Evolutionary conservation across 495 filamentous ascomycete genomes (phyloP), one percentile per base, ranked within the genome.

Genomic region (Neurospora sp.): DNA sequence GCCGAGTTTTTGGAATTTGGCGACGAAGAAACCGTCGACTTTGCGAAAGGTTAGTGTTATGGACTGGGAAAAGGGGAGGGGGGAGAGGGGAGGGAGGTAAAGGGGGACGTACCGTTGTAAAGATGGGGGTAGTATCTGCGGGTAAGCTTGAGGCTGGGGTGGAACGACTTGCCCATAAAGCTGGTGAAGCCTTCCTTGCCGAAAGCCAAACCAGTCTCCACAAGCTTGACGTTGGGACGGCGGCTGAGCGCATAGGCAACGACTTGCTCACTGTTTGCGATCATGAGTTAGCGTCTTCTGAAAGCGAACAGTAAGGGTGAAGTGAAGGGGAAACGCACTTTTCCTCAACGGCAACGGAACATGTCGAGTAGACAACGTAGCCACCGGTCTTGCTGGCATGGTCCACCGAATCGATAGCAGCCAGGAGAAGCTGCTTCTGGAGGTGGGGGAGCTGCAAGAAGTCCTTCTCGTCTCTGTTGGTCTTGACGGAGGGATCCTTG

Each of bases 11-110:
- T 96, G 95, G 79, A 99, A 90, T 82, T 98, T 99, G 78, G 93
- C 91, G 72, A 98, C 96, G 80, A 96, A 99, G 90, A 99, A 99
- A 71, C 96, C 96, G 75, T 99, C 96, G 37, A 99, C 92, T 61
- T 31, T 31, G 27, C 27, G 27, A 0, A 31, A 31, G 27, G 2
- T 31, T 31, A 31, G 27, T 31, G 27, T 31, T 31, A 31, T 3
- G 27, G 27, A 31, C 27, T 31, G 27, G 27, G 27, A 31, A 31
- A 31, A 47, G 44, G 44, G 45, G n/a, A 22, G 12, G 22, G 22
- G 31, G 20, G 20, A 20, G 10, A 40, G n/a, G 44, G 8, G n/a
- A 35, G 7, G 14, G 53, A 14, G 22, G 4, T 12, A 12, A 2
- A 4, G 3, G 4, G 27, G 12, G 1, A 35, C 53, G 27, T 37